These are phyloP conservation scores for Diaporthe caulivora DNA, from an alignment of 2,329 filamentous ascomycete species.

Conservation along the genomic window DNA sequence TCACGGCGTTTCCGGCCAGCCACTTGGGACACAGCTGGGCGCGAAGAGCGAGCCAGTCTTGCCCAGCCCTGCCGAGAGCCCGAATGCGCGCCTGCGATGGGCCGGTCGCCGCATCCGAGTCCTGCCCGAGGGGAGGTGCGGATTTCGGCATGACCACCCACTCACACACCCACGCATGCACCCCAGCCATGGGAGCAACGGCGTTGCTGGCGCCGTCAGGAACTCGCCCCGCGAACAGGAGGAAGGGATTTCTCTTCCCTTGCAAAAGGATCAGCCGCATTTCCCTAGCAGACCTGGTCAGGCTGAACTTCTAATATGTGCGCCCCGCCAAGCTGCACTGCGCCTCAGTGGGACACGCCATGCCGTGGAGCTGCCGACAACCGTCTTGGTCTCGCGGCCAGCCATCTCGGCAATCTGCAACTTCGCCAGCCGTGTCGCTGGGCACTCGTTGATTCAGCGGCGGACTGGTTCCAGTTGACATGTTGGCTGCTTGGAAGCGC, in stretches of 20 bases:
- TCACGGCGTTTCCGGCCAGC: slow-evolving; percentile 19
- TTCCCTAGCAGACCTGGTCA: not conserved
- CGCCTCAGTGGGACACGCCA: slow-evolving; percentile 32
- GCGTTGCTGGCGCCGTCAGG: not conserved
- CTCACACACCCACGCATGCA: not conserved
- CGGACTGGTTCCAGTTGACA: slow-evolving; percentile 8
- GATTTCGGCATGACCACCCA: slow-evolving; percentile 19
- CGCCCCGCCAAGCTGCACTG: slow-evolving; percentile 21
- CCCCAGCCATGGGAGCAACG: not conserved
- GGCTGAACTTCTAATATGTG: slow-evolving; percentile 11
- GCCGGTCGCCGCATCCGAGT: slow-evolving; percentile 26
- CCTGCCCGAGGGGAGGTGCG: not conserved
- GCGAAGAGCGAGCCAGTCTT: slow-evolving; percentile 2
- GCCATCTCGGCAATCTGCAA: slow-evolving; percentile 15
- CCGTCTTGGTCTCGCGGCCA: slow-evolving; percentile 12
- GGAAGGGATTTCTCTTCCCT: not conserved
- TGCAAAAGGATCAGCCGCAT: not conserved
- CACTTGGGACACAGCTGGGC: slow-evolving; percentile 1
- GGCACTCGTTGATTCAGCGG: not conserved
- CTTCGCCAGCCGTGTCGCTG: not conserved
- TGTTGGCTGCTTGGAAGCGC: slow-evolving; percentile 22
- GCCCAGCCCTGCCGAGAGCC: slow-evolving; percentile 20
- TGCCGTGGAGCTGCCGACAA: slow-evolving; percentile 26
- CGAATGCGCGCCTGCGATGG: slow-evolving; percentile 19
- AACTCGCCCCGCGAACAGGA: not conserved